A percentile compares a stretch with the other conserved stretches of the same genome.
phyloP scores from a whole-genome alignment of 2,329 filamentous ascomycete genomes.

The Fusarium sp. region DNA sequence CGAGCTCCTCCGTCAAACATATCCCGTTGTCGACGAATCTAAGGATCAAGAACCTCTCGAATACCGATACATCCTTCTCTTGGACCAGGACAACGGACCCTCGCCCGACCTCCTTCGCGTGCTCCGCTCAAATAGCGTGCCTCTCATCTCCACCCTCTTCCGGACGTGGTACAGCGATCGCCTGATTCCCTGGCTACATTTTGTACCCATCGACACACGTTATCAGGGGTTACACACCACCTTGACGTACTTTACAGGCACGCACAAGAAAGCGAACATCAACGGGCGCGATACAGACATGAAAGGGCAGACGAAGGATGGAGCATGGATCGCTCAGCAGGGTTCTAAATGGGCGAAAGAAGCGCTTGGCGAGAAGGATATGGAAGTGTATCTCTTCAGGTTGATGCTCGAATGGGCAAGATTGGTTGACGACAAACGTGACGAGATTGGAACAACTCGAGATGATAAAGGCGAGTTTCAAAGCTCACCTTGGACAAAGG shows the following conservation, averaged over 20 bases:
- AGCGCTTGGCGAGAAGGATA: slow-evolving; percentile 76
- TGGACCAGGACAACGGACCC: slow-evolving; percentile 77
- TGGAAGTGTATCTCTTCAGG: slow-evolving; percentile 83
- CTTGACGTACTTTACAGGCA: slow-evolving; percentile 77
- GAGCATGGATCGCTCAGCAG: slow-evolving; percentile 71
- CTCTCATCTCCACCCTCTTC: slow-evolving; percentile 78
- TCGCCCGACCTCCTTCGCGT: slow-evolving; percentile 69
- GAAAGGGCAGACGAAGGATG: slow-evolving; percentile 62
- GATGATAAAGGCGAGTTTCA: slow-evolving; percentile 46
- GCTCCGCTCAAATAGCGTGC: slow-evolving; percentile 73
- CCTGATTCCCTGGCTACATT: slow-evolving; percentile 81
- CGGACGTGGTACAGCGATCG: slow-evolving; percentile 83
- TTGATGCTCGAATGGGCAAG: slow-evolving; percentile 82
- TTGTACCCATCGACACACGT: slow-evolving; percentile 79
- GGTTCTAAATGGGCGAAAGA: slow-evolving; percentile 73
- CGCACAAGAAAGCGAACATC: slow-evolving; percentile 55
- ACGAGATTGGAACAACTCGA: slow-evolving; percentile 55
- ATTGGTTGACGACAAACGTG: slow-evolving; percentile 70
- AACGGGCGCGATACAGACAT: slow-evolving; percentile 61
- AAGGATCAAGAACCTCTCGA: slow-evolving; percentile 64
- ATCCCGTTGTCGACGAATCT: slow-evolving; percentile 53
- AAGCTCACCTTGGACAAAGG: slow-evolving; percentile 47
- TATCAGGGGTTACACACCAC: slow-evolving; percentile 80
- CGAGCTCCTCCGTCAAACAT: slow-evolving; percentile 44
- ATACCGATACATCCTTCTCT: slow-evolving; percentile 76